Evolutionary conservation across 305 asterid genomes (phyloP).

Genomic region (Solanum hybrid): DNA sequence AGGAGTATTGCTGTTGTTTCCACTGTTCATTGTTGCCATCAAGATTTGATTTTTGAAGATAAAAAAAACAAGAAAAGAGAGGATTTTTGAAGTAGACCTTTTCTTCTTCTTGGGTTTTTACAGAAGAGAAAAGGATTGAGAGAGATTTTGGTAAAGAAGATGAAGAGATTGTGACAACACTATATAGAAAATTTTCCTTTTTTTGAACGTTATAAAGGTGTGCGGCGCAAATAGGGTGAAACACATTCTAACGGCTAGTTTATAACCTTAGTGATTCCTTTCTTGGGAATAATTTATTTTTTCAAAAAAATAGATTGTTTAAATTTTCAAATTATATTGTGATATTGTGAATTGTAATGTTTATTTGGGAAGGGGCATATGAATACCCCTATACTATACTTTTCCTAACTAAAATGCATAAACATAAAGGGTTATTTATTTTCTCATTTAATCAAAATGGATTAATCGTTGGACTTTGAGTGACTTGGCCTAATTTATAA

Average conservation of each 20-base stretch:
- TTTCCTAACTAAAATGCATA: too few relatives aligned
- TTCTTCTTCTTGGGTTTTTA: neutral
- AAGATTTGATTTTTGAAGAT: neutral
- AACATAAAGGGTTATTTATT: neutral
- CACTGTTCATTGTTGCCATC: conserved; percentile 21
- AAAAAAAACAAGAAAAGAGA: neutral
- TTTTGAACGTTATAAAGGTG: neutral
- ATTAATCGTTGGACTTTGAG: neutral
- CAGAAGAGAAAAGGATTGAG: neutral
- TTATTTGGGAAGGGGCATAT: neutral
- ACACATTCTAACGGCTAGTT: neutral
- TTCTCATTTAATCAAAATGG: neutral
- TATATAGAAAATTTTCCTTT: neutral
- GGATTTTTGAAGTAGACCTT: neutral
- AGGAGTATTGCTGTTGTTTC: conserved; percentile 19
- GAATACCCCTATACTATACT: neutral
- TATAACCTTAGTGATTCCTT: neutral
- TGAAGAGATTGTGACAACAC: neutral
- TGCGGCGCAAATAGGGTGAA: neutral
- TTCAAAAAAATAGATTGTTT: neutral
- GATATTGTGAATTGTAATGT: neutral
- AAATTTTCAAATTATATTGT: neutral
- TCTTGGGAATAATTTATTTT: neutral
- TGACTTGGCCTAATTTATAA: neutral
- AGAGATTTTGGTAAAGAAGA: neutral